Conservation (phyloP, 306 rosid genomes). For the Rosa lucieae region DNA sequence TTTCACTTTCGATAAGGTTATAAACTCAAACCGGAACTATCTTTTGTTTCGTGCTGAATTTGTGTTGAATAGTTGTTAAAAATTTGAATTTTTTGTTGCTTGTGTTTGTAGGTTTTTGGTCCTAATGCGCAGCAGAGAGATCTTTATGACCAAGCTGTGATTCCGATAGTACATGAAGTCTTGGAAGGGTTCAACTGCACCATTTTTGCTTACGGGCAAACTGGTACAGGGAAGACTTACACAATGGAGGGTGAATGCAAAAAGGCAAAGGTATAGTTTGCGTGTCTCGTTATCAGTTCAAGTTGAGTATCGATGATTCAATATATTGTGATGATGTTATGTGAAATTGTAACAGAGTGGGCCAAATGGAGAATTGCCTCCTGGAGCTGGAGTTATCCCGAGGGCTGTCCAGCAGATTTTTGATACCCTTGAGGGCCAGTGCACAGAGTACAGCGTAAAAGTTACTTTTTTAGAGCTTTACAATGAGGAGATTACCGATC, state of each 20-base stretch:
- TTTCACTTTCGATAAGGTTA: conserved; percentile 90
- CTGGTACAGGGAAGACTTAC: conserved; percentile 89
- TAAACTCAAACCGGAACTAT: not conserved
- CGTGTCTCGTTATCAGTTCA: not conserved
- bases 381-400: conserved; percentile 89
- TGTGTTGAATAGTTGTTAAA: not conserved
- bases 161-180: conserved; percentile 85
- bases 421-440: conserved; percentile 88
- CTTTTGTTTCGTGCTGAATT: not conserved
- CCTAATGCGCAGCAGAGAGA: conserved; percentile 84
- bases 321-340: not conserved
- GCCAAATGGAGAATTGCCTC: conserved; percentile 82
- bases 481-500: conserved; percentile 90
- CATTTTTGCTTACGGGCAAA: conserved; percentile 92
- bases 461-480: conserved; percentile 90
- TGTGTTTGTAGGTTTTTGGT: conserved; percentile 69
- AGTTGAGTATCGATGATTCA: not conserved
- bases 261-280: conserved; percentile 65
- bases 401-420: conserved; percentile 93
- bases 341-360: conserved; percentile 55
- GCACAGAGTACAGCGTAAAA: conserved; percentile 90
- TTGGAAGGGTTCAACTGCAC: conserved; percentile 92
- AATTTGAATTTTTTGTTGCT: not conserved
- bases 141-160: conserved; percentile 82
- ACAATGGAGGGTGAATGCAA: conserved; percentile 99